Conservation (phyloP, 2,329 filamentous ascomycete species). For the Bipolaris cookei region DNA sequence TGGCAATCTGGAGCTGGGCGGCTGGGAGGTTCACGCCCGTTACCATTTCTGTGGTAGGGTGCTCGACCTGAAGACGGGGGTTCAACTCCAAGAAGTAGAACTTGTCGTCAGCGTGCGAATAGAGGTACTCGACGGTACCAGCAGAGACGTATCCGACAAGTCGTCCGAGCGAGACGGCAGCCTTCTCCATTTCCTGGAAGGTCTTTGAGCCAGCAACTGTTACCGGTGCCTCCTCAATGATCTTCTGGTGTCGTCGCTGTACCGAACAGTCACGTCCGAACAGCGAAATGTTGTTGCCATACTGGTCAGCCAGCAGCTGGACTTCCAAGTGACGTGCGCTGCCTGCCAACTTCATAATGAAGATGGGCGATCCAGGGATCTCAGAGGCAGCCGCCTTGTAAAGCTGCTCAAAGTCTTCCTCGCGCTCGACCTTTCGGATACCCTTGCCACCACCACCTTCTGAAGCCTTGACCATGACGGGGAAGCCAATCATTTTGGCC, state of each 20-base stretch:
- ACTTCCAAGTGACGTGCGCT: slow-evolving; percentile 97
- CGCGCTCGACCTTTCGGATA: slow-evolving; percentile 90
- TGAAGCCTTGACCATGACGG: slow-evolving; percentile 99
- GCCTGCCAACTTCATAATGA: slow-evolving; percentile 99
- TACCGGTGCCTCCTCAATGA: slow-evolving; percentile 98
- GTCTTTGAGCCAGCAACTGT: slow-evolving; percentile 89
- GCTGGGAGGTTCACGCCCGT: slow-evolving; percentile 96
- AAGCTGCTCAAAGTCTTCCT: slow-evolving; percentile 82
- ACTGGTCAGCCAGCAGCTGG: slow-evolving; percentile 96
- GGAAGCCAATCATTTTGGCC: slow-evolving; percentile 92
- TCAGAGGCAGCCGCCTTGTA: slow-evolving; percentile 97
- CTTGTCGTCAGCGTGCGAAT: slow-evolving; percentile 96
- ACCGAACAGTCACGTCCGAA: slow-evolving; percentile 99
- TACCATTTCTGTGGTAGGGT: slow-evolving; percentile 99
- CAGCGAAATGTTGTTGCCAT: slow-evolving; percentile 98
- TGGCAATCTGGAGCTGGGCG: slow-evolving; percentile 96
- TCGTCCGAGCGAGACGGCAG: slow-evolving; percentile 89
- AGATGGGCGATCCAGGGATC: slow-evolving; percentile 98
- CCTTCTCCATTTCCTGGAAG: slow-evolving; percentile 96
- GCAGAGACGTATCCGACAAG: slow-evolving; percentile 98
- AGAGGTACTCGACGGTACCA: slow-evolving; percentile 98
- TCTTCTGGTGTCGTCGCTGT: slow-evolving; percentile 98
- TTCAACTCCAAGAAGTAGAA: slow-evolving; percentile 99
- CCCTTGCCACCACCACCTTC: slow-evolving; percentile 99
- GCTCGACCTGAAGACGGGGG: slow-evolving; percentile 98